Evolutionary conservation across 202 grass and related monocot species (phyloP).

Genomic region (Dendrocalamus latiflorus): DNA sequence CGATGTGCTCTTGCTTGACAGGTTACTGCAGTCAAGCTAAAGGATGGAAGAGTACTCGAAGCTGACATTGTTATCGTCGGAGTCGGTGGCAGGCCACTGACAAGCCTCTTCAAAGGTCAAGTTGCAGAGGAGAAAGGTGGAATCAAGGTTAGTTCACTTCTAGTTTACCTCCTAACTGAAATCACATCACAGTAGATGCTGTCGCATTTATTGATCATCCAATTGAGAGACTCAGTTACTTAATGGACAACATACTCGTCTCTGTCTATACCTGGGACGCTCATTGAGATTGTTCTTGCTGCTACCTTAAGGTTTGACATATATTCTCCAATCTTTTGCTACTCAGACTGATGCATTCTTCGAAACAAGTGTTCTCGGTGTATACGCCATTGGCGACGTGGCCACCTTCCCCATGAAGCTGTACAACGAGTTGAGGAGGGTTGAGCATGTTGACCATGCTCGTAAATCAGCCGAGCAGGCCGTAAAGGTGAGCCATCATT

Average conservation of each 20-base stretch:
- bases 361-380: conserved; percentile 72
- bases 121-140: conserved; percentile 89
- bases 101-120: conserved; percentile 85
- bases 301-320: too few species aligned
- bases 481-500: conserved; percentile 72
- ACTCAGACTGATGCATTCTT: conserved; percentile 85
- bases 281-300: too few species aligned
- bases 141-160: conserved; percentile 74
- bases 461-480: conserved; percentile 94
- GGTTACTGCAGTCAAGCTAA: too few species aligned
- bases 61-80: too few species aligned
- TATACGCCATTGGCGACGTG: conserved; percentile 86
- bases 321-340: too few species aligned
- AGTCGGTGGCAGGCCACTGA: conserved; percentile 84
- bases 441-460: conserved; percentile 90
- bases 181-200: too few species aligned
- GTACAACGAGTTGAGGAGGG: conserved; percentile 72
- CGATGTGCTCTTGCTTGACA: too few species aligned
- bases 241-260: too few species aligned
- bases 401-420: conserved; percentile 95
- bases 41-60: too few species aligned
- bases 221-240: too few species aligned
- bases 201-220: too few species aligned
- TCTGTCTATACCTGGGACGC: too few species aligned
- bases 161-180: neutral